Percentiles rank a stretch among this genome's conserved stretches.
Evolutionary conservation across 1,139 yeast species (phyloP).

Genomic region (Candida tropicalis): DNA sequence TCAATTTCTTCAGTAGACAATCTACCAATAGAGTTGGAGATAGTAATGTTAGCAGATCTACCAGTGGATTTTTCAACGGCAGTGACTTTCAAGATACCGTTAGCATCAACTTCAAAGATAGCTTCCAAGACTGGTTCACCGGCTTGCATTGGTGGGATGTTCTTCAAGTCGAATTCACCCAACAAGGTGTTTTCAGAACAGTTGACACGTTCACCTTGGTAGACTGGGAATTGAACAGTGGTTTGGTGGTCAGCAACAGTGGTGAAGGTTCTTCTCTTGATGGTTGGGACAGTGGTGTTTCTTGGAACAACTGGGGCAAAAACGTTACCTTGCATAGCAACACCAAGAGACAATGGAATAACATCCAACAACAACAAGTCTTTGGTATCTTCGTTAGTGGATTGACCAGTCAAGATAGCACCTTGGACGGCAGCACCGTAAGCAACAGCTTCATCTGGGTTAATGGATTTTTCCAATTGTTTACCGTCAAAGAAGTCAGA

Average conservation of each 20-base stretch:
- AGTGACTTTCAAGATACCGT: slow-evolving; percentile 99
- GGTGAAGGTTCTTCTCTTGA: slow-evolving; percentile 99
- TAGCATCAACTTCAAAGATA: slow-evolving; percentile 98
- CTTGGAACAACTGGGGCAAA: slow-evolving; percentile 99
- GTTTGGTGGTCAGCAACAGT: slow-evolving; percentile 99
- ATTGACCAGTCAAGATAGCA: slow-evolving; percentile 98
- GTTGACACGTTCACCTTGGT: slow-evolving; percentile 99
- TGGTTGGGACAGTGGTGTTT: slow-evolving; percentile 99
- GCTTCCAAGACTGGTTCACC: slow-evolving; percentile 99
- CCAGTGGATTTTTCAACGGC: slow-evolving; percentile 99
- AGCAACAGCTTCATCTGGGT: slow-evolving; percentile 99
- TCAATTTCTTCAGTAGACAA: slow-evolving; percentile 96
- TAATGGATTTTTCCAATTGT: slow-evolving; percentile 92
- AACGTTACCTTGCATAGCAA: slow-evolving; percentile 99
- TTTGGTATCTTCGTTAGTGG: slow-evolving; percentile 95
- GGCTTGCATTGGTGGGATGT: slow-evolving; percentile 99
- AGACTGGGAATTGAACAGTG: slow-evolving; percentile 99
- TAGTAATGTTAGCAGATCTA: slow-evolving; percentile 98
- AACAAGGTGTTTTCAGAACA: slow-evolving; percentile 98
- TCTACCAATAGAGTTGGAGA: slow-evolving; percentile 99
- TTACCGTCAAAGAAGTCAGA: slow-evolving; percentile 99
- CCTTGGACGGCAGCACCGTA: slow-evolving; percentile 99
- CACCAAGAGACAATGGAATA: slow-evolving; percentile 98
- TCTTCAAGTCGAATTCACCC: slow-evolving; percentile 99
- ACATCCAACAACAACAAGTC: slow-evolving; percentile 97